Base-by-base conservation (phyloP, 1,284 basidiomycete species). In the Irpex sp. region DNA sequence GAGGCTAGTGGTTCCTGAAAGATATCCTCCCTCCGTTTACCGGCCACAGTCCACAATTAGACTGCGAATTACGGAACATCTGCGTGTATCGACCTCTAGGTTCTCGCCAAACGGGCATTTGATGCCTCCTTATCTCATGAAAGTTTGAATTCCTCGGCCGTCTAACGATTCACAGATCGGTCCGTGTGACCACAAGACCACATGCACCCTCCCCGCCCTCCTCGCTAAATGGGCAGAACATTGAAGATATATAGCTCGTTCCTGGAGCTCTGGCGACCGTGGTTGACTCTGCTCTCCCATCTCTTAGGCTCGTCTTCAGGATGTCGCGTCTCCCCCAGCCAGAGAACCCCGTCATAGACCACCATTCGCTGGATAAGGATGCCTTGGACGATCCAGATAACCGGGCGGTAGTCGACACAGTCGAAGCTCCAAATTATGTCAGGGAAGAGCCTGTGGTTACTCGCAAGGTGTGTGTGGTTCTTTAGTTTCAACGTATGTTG, bases 381-480 rank as follows among this genome's bases (percentile, higher is more conserved):
- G 45, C 28, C 10, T 21, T 53, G 7, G 48, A 56, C 14, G 56
- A 47, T 7, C 28, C 28, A 33, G 28, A 33, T 33, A 33, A 3
- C 12, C 36, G 58, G 49, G 14, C 37, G 12, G 52, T 39, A 23
- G 33, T 21, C 14, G 58, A 58, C 18, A 47, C 45, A 12, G 36
- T 48, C 6, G 28, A 35, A 4, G 53, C 52, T 6, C 66, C 66
- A 12, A 62, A 65, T 2, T 55, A 66, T 48, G 62, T 58, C 56
- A 66, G 63, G 52, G 66, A 68, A 19, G 72, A 73, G 54, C 72
- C 72, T 39, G 59, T 72, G 4, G 72, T 73, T 18, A 72, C 71
- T 48, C 65, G 72, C 14, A 72, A 63, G 69, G 72, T 72, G 42
- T 37, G 70, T 64, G 9, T 33, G 18, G 18, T 60, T 19, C 19